A percentile compares a stretch with the other conserved stretches of the same genome.
Conservation (phyloP, 2,329 filamentous ascomycete genomes). For the Talaromyces sp. region DNA sequence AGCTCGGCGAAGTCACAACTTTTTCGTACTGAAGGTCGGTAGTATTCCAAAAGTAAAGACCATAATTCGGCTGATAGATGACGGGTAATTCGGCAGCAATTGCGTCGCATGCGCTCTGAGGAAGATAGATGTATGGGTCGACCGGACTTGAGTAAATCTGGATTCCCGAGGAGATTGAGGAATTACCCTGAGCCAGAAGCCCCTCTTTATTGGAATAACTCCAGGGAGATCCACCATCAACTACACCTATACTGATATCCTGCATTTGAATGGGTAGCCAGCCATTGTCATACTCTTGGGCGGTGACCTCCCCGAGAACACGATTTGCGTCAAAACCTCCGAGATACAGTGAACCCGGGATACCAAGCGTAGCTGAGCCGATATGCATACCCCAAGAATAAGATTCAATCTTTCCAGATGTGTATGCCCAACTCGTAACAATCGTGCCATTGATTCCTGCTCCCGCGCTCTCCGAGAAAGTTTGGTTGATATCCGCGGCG, state of each 20-base stretch:
- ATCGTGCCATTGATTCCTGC: neutral
- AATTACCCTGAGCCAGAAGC: neutral
- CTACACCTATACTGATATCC: neutral
- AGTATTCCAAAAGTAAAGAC: neutral
- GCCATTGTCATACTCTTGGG: neutral
- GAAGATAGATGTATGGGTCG: slow-evolving; percentile 34
- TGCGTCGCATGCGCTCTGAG: slow-evolving; percentile 35
- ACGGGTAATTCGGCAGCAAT: slow-evolving; percentile 34
- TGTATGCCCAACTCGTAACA: slow-evolving; percentile 9
- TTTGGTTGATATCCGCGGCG: neutral
- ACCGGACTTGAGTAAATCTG: neutral
- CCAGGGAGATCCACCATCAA: neutral
- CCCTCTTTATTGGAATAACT: neutral
- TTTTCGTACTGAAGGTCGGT: neutral
- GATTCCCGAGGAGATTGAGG: neutral
- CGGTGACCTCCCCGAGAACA: neutral
- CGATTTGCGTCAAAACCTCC: slow-evolving; percentile 25
- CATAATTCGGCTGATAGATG: slow-evolving; percentile 1
- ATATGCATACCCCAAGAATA: slow-evolving; percentile 41
- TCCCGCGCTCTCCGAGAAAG: neutral
- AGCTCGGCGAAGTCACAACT: neutral
- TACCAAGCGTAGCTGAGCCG: slow-evolving; percentile 27
- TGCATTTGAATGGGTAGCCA: neutral
- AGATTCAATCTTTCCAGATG: slow-evolving; percentile 23
- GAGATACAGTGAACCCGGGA: slow-evolving; percentile 32